Conservation (phyloP, 768 basidiomycete genomes). For the Clitopilus hobsonii region DNA sequence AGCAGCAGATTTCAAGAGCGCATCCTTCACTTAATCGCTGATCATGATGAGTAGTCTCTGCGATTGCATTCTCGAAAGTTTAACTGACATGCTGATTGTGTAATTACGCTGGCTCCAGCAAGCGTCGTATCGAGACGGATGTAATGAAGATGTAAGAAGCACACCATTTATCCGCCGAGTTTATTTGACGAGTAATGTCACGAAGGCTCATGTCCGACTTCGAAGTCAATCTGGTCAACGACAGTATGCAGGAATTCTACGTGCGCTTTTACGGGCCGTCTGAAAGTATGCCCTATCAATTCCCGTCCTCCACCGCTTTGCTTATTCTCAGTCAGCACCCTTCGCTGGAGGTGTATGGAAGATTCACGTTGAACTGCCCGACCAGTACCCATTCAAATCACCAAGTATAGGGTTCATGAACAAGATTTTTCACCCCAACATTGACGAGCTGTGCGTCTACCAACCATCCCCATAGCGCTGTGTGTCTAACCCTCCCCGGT, state of each 20-base stretch:
- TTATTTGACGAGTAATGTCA: conserved; percentile 9
- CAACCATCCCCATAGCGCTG: conserved; percentile 2
- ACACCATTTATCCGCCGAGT: conserved; percentile 3
- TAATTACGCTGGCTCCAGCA: conserved; percentile 72
- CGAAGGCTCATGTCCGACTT: conserved; percentile 96
- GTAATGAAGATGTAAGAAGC: conserved; percentile 92
- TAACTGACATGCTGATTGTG: conserved; percentile 3
- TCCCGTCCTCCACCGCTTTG: not conserved
- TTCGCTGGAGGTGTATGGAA: conserved; percentile 99
- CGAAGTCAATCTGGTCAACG: conserved; percentile 95
- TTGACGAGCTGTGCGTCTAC: conserved; percentile 88
- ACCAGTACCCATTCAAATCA: conserved; percentile 98
- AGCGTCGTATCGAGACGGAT: conserved; percentile 96
- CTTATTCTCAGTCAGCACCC: conserved; percentile 55
- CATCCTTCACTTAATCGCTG: not conserved
- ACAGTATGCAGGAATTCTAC: conserved; percentile 98
- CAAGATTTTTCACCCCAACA: conserved; percentile 99
- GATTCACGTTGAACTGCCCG: conserved; percentile 97
- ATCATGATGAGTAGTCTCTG: not conserved
- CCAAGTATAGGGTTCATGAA: conserved; percentile 99
- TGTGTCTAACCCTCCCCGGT: conserved; percentile 6
- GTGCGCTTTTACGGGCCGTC: conserved; percentile 91
- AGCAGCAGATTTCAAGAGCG: not conserved
- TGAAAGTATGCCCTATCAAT: conserved; percentile 74
- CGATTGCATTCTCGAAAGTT: not conserved